Base-by-base conservation (phyloP, 352 stramenopile species). In the Phytophthora multivora region DNA sequence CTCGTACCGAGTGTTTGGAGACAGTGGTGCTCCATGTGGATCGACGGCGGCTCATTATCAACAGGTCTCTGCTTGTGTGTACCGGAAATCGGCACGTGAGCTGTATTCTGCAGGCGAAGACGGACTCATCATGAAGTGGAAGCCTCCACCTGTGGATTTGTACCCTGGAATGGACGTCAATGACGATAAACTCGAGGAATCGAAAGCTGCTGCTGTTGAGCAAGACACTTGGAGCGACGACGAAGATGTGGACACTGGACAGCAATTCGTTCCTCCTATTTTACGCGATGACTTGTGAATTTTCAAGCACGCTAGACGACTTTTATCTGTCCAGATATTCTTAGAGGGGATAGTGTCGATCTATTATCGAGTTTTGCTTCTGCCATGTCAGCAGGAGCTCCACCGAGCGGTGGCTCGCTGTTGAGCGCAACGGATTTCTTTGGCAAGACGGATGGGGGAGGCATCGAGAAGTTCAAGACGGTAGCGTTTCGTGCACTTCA, bases 111-210 rank as follows among this genome's bases (percentile, higher is more conserved):
- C 75, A 33, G 82, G 78, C 4, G 69, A 81, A 57, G 81, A 91
- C 52, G 84, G 82, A 2, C 57, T 91, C 16, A 89, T 93, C 52
- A 87, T 88, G 76, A 81, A 80, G 53, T 93, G 84, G 84, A 83
- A 62, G 15, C 71, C 80, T 0, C 52, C 59, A 6, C 42, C 60
- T 3, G 53, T 78, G 4, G 50, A 73, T 16, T 63, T 85, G 2
- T 67, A 77, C 50, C 53, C 66, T 18, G 47, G 51, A 21, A 38
- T 53, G 12, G 50, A 79, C 7, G 23, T 45, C 15, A 51, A 16
- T 46, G 52, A 51, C 50, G 15, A 3, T 10, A 23, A 43, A 40
- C 55, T 47, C 36, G 1, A 46, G 48, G 48, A 52, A 47, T 59
- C 11, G 21, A 60, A 35, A 39, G 39, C 9, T 58, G 69, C 66